Conservation (phyloP, 2,329 filamentous ascomycete species). For the Cadophora gregata region DNA sequence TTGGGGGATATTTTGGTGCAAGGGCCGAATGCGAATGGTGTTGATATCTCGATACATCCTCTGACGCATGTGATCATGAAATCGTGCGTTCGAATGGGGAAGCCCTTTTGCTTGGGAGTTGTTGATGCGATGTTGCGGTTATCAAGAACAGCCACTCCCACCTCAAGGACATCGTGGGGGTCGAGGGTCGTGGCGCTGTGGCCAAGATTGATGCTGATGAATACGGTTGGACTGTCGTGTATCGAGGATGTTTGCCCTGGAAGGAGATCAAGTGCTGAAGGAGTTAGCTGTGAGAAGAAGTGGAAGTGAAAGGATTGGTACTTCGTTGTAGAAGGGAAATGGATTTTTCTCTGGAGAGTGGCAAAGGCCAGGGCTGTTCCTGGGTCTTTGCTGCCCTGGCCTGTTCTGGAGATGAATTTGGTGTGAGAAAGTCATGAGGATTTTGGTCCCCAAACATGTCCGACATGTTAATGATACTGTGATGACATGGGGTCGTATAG, state of each 20-base stretch:
- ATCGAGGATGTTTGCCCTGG: not conserved
- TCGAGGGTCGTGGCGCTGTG: not conserved
- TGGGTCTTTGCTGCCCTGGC: not conserved
- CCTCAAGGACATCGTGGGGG: not conserved
- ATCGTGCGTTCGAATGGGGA: not conserved
- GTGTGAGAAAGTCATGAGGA: not conserved
- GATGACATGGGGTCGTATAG: too few species aligned
- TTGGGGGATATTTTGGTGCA: not conserved
- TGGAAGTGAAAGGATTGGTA: not conserved
- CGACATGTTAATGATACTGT: not conserved
- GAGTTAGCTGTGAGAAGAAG: not conserved
- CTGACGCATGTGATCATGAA: not conserved
- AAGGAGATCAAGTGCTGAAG: not conserved
- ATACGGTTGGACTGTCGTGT: not conserved
- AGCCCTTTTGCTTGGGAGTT: not conserved
- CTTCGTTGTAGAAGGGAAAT: not conserved
- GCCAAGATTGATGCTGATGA: not conserved
- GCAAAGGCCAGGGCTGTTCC: not conserved
- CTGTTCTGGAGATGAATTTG: not conserved
- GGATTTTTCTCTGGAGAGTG: not conserved
- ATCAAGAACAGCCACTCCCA: not conserved
- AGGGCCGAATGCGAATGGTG: not conserved
- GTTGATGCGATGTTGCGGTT: not conserved
- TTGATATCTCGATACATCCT: not conserved
- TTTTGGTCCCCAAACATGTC: not conserved